A percentile compares a stretch with the other conserved stretches of the same genome.
phyloP scores from a whole-genome alignment of 768 basidiomycete genomes.

The Roridomyces roridus region DNA sequence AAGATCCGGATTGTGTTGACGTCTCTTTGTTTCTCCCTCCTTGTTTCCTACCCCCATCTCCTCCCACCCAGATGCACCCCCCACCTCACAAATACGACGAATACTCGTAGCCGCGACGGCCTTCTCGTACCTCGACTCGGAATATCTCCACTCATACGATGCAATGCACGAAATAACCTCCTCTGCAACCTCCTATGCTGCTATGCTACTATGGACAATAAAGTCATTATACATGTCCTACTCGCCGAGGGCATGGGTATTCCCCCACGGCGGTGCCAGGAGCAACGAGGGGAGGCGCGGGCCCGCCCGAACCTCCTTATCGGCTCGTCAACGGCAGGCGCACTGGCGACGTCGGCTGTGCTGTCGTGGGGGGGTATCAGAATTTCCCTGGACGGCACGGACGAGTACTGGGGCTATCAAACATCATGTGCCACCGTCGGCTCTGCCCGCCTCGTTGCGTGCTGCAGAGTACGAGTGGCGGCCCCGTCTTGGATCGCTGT shows the following conservation, averaged over 20 bases:
- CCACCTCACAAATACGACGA: too few species aligned
- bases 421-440: neutral
- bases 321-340: conserved; percentile 3
- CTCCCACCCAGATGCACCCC: too few species aligned
- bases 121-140: too few species aligned
- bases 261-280: conserved; percentile 9
- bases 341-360: neutral
- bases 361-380: conserved; percentile 1
- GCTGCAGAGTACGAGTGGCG: conserved; percentile 11
- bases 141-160: too few species aligned
- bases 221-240: too few species aligned
- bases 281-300: conserved; percentile 6
- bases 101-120: too few species aligned
- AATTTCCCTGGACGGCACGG: conserved; percentile 7
- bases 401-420: conserved; percentile 6
- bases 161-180: too few species aligned
- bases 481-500: conserved; percentile 9
- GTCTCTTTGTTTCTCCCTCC: too few species aligned
- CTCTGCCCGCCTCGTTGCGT: neutral
- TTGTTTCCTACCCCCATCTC: too few species aligned
- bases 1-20: too few species aligned
- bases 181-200: too few species aligned
- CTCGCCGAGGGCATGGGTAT: conserved; percentile 6
- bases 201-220: neutral
- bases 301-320: conserved; percentile 8